Base-by-base conservation (phyloP, 2,329 filamentous ascomycete species). In the Fusarium veterinarium region DNA sequence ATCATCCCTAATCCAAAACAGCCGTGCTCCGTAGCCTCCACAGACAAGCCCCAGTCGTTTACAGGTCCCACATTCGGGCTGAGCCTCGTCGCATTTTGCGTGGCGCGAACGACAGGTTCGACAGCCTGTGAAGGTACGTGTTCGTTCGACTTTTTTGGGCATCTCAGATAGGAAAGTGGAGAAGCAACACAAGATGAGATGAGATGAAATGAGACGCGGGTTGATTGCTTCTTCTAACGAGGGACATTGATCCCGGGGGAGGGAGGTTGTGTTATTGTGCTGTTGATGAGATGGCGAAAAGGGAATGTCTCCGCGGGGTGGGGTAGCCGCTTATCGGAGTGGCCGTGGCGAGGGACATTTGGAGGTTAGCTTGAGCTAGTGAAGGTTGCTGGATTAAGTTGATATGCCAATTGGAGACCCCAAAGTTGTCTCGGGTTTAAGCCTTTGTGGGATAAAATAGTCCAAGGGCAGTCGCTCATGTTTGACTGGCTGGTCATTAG, bases 71-170 rank as follows among this genome's bases (percentile, higher is more conserved):
- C 84, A 86, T 33, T 74, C 74, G 6, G 84, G 84, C 11, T 79
- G 80, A 9, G 78, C 75, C 66, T 85, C 83, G 60, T 86, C 84
- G 68, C 84, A 86, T 75, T 85, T 86, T 40, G 82, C 76, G 71
- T 85, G 84, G 23, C 84, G 81, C 58, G 73, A 79, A 23, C 80
- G 75, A 67, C 80, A 81, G 17, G 79, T 81, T 19, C 78, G 77
- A 33, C 80, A 81, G 30, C 80, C 79, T 8, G 80, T 81, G 44
- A 81, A 81, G 3, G 79, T 81, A 11, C 75, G 74, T 30, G 75
- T 77, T 19, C 75, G 59, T 28, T 77, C 75, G 25, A 73, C 67
- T 44, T 64, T 77, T 12, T 72, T 75, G 19, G 75, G 65, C 75
- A 76, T 76, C 46, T 55, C 19, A 10, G 37, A 45, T 28, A 75